Base-by-base conservation (phyloP, 345 rosid species). In the Pugionium cornutum region DNA sequence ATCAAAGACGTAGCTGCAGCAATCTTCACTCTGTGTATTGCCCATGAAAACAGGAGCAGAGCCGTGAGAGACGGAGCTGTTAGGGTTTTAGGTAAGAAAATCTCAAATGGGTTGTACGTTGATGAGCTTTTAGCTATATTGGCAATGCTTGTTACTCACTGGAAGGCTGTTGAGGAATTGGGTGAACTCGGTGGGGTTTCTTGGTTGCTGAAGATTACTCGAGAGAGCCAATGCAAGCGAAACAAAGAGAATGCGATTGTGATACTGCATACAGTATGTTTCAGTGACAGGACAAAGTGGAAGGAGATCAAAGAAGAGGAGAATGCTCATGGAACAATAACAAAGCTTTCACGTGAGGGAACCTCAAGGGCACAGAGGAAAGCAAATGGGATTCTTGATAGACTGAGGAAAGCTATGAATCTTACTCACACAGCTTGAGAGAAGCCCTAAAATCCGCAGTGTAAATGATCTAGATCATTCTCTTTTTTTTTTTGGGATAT, bases 321-420 rank as follows among this genome's bases (percentile, higher is more conserved):
- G 70, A 80, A 37, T 9, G 40, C 58, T 0, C 30, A 81, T 42
- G 83, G 88, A 47, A 90, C 96, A 6, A 81, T 94, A 33, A 81
- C 99, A 4, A 88, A 83, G 72, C 92, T 94, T 64, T 78, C 86
- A 11, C 77, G 77, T 51, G 87, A 84, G 27, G 99, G 99, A 44
- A 90, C 97, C 45, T 77, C 97, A 6, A 84, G 99, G 79, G 99
- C 97, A 58, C 86, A 85, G 82, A 82, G 99, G 76, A 94, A 94
- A 76, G 99, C 99, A 3, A 82, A 61, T 6, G 85, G 86, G 43
- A 83, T 90, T 40, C 84, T 94, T 11, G 99, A 86, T 32, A 83
- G 95, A 79, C 52, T 94, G 75, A 84, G 77, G 57, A 80, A 86
- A 57, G 76, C 79, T 52, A 75, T 83, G 77, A 88, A 82, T 79